Conservation (phyloP, 805 yeast genomes). For the Pichia thaimueangensis region DNA sequence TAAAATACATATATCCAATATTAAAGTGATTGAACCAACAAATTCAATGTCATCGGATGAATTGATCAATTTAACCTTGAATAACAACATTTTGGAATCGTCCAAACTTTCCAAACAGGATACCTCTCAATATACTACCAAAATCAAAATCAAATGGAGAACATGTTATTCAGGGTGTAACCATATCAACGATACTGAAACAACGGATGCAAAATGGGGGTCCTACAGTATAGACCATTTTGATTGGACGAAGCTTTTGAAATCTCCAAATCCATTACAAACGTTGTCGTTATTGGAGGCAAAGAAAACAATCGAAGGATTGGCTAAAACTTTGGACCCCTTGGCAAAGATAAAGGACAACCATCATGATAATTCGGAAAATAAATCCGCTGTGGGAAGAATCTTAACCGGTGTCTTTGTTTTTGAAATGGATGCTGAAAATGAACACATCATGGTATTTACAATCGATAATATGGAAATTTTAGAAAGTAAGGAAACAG, state of each 20-base stretch:
- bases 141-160: conserved; percentile 49
- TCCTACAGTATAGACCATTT: conserved; percentile 19
- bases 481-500: conserved; percentile 36
- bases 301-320: conserved; percentile 11
- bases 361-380: neutral
- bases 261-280: conserved; percentile 13
- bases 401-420: conserved; percentile 51
- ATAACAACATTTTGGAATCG: conserved; percentile 18
- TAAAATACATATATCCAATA: conserved; percentile 45
- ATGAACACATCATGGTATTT: conserved; percentile 51
- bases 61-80: conserved; percentile 22
- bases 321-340: conserved; percentile 10
- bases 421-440: conserved; percentile 55
- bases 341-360: neutral
- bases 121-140: conserved; percentile 38
- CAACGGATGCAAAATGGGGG: conserved; percentile 24
- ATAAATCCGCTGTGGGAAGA: conserved; percentile 27
- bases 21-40: conserved; percentile 29
- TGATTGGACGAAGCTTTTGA: conserved; percentile 17
- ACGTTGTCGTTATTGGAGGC: conserved; percentile 11
- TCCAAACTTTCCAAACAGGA: conserved; percentile 9
- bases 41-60: conserved; percentile 22
- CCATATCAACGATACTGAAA: conserved; percentile 33
- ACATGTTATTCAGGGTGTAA: conserved; percentile 48
- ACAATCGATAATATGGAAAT: conserved; percentile 63